Evolutionary conservation across 2,329 filamentous ascomycete species (phyloP).

Genomic region (Exophiala sp.): DNA sequence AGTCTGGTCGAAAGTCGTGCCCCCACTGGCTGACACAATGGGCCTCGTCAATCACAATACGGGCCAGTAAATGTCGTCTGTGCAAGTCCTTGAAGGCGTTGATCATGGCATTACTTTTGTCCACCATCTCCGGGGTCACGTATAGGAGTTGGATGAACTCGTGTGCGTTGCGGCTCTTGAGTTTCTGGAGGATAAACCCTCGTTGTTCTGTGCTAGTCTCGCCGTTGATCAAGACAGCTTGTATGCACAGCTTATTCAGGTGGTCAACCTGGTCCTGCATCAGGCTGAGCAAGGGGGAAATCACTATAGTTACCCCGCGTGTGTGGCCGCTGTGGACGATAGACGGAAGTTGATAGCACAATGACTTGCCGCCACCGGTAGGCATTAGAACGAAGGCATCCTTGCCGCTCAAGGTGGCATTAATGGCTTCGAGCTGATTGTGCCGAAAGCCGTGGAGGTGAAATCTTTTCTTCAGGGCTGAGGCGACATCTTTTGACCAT

Average conservation of each 20-base stretch:
- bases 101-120: slow-evolving; percentile 66
- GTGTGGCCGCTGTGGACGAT: slow-evolving; percentile 76
- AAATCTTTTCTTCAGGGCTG: slow-evolving; percentile 75
- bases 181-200: slow-evolving; percentile 57
- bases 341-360: slow-evolving; percentile 93
- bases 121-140: slow-evolving; percentile 94
- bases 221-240: slow-evolving; percentile 75
- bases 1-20: slow-evolving; percentile 94
- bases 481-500: slow-evolving; percentile 83
- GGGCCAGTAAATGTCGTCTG: slow-evolving; percentile 64
- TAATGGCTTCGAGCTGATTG: slow-evolving; percentile 93
- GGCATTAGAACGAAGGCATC: slow-evolving; percentile 97
- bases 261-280: slow-evolving; percentile 97
- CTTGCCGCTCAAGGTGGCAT: slow-evolving; percentile 77
- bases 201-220: slow-evolving; percentile 62
- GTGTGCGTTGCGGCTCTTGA: slow-evolving; percentile 62
- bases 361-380: slow-evolving; percentile 90
- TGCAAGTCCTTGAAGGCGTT: slow-evolving; percentile 64
- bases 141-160: slow-evolving; percentile 81
- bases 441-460: slow-evolving; percentile 78
- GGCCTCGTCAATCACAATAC: slow-evolving; percentile 96
- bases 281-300: slow-evolving; percentile 89
- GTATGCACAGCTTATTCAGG: slow-evolving; percentile 65
- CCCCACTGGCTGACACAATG: slow-evolving; percentile 99
- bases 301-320: slow-evolving; percentile 78